Base-by-base conservation (phyloP, 148 eudicot genomes). In the Cornus suecica region DNA sequence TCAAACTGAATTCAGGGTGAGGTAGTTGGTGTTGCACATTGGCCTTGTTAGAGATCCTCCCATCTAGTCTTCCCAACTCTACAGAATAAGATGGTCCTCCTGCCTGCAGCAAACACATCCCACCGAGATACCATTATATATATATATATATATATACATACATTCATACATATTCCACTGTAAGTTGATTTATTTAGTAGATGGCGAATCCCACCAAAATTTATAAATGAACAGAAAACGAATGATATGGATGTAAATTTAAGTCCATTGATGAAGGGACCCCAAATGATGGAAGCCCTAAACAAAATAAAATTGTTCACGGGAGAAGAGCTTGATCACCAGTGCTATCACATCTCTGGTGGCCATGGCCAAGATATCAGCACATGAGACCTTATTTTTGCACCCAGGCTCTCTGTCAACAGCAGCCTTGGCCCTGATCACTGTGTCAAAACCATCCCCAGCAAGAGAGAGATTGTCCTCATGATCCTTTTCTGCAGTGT, bases 401-500 rank as follows among this genome's bases (percentile, higher is more conserved):
- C 95, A 93, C 20, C 32, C 74, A 28, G 92, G 81, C n/a, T 86
- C 78, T 20, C 78, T 80, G 10, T 90, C 97, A n/a, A 93, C 87
- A 0, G 97, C 95, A 1, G 80, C 90, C 77, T 93, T 93, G 4
- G 93, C 92, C 75, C 71, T 88, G 73, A 85, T 84, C 15, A 92
- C 94, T 0, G 92, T 92, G 84, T 90, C 92, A 32, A 92, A 92
- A 0, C 94, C 94, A 74, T 92, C 97, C 69, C 97, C 97, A 18
- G 97, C 93, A 0, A 92, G 76, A 0, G 97, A 87, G 23, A 90
- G 70, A 65, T 92, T 84, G 66, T 86, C 91, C 0, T 83, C 85
- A 10, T 89, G 86, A 58, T 92, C 94, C 80, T 85, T 92, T 87
- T 92, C 97, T 0, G 89, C 93, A 24, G 81, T 41, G 10, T 83